Percentiles rank a stretch among this genome's conserved stretches.
phyloP scores from a whole-genome alignment of 2,329 filamentous ascomycete species.

The Fusarium torulosum region DNA sequence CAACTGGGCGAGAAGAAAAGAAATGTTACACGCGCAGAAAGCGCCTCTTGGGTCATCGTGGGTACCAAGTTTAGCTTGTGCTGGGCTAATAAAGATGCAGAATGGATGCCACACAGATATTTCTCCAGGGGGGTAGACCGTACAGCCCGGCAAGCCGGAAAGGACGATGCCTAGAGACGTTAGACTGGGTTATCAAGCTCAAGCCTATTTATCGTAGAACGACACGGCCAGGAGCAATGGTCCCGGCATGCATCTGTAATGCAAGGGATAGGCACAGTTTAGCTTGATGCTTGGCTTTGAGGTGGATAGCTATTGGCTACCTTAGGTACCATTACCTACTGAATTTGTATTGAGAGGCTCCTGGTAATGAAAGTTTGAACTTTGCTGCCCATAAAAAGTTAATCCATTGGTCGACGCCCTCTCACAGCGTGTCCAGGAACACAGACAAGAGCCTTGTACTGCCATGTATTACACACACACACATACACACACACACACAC shows the following conservation, averaged over 20 bases:
- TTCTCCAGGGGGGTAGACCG: no score
- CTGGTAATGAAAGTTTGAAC: constrained; percentile 24
- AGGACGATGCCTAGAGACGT: constrained; percentile 24
- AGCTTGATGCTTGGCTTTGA: neutral
- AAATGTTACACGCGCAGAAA: constrained; percentile 21
- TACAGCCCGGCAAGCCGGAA: constrained; percentile 5
- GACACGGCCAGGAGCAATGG: constrained; percentile 1
- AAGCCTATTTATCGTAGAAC: constrained; percentile 24
- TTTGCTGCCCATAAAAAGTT: constrained; percentile 15
- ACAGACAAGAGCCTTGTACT: neutral
- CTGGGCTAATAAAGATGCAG: constrained; percentile 15
- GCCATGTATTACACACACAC: no score
- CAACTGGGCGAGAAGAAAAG: constrained; percentile 4
- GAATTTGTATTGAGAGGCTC: constrained; percentile 4
- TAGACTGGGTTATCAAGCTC: constrained; percentile 4
- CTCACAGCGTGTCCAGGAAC: constrained; percentile 11
- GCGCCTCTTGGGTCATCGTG: constrained; percentile 24
- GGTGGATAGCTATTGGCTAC: no score
- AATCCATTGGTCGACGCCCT: constrained; percentile 4
- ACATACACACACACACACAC: no score
- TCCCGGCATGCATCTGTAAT: constrained; percentile 9
- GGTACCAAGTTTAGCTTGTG: constrained; percentile 9
- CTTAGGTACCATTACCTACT: no score
- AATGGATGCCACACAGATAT: neutral
- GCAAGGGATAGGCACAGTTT: constrained; percentile 16